phyloP scores from a whole-genome alignment of 139 green algal species.

The Chlorella sp. region DNA sequence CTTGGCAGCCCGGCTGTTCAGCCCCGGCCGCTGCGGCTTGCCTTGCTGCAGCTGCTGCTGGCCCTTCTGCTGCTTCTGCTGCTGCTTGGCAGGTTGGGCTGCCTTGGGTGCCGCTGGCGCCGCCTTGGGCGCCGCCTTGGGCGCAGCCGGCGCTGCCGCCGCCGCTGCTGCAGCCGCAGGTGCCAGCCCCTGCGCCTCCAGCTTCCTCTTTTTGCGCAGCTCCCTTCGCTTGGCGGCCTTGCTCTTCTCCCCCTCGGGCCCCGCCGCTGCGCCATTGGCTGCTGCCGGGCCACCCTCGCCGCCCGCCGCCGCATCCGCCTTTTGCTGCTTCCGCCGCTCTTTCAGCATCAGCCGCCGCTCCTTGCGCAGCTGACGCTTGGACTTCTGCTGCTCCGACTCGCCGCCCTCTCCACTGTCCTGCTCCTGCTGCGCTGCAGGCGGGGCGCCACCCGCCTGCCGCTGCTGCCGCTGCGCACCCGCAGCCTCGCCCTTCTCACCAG shows the following conservation, averaged over 20 bases:
- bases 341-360: slow-evolving; percentile 34
- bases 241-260: neutral
- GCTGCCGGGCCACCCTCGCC: neutral
- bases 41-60: slow-evolving; percentile 3
- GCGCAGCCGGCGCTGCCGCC: slow-evolving; percentile 13
- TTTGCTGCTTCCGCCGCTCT: slow-evolving; percentile 34
- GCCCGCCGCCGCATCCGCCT: neutral
- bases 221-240: slow-evolving; percentile 5
- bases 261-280: neutral
- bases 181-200: neutral
- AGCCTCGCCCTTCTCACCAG: neutral
- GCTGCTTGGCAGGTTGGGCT: neutral
- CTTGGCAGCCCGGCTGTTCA: neutral
- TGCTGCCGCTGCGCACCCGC: neutral
- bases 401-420: slow-evolving; percentile 5
- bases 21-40: neutral
- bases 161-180: slow-evolving; percentile 13
- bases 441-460: slow-evolving; percentile 1
- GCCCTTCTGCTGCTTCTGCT: slow-evolving; percentile 6
- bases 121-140: neutral
- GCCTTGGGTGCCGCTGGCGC: neutral
- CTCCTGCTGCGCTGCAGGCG: slow-evolving; percentile 1
- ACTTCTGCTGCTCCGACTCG: slow-evolving; percentile 21
- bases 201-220: slow-evolving; percentile 19
- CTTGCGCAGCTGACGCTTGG: slow-evolving; percentile 44